Evolutionary conservation across 148 eudicot genomes (phyloP), one percentile per base, ranked within the genome.

Genomic region (Chenopodium album): DNA sequence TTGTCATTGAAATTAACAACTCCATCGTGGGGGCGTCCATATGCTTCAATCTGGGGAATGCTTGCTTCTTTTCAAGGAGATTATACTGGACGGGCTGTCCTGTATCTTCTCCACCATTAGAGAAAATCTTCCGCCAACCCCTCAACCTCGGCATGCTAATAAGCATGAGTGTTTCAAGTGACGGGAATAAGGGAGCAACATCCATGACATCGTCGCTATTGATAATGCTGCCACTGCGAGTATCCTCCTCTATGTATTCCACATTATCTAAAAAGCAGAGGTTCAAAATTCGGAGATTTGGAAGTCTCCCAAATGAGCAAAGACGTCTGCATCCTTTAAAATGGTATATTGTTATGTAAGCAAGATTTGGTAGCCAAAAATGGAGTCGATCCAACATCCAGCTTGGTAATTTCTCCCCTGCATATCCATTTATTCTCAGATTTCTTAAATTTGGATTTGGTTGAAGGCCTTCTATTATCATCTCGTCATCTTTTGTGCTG

Each of bases 361-460:
- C 41, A 28, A 70, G 48, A 34, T 70, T 70, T 37, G 73, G 73
- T 0, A 70, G 75, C 13, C 75, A 44, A 22, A 20, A 29, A 16
- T 76, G 31, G 17, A 76, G 65, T 59, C 41, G 56, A 59, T 60
- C 19, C n/a, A 29, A 32, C 68, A 62, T 32, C 79, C 79, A 76
- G 34, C 69, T 76, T 76, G 67, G 75, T 71, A 71, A 44, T 13
- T 0, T 8, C 4, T 41, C 52, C 7, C 75, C 75, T 7, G 5
- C 20, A 46, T 71, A 71, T 2, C 47, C 48, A 0, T 32, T 11
- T 59, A 76, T 76, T 0, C 1, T 4, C 12, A 60, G 69, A 6
- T 20, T 6, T 56, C 47, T 54, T 1, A 76, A 32, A 59, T 76
- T 17, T 1, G 66, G 12, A 32, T 60, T 31, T 2, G 65, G 78